Percentiles rank a stretch among this genome's conserved stretches.
phyloP scores from a whole-genome alignment of 2,329 filamentous ascomycete species.

The Trichoderma sp. region DNA sequence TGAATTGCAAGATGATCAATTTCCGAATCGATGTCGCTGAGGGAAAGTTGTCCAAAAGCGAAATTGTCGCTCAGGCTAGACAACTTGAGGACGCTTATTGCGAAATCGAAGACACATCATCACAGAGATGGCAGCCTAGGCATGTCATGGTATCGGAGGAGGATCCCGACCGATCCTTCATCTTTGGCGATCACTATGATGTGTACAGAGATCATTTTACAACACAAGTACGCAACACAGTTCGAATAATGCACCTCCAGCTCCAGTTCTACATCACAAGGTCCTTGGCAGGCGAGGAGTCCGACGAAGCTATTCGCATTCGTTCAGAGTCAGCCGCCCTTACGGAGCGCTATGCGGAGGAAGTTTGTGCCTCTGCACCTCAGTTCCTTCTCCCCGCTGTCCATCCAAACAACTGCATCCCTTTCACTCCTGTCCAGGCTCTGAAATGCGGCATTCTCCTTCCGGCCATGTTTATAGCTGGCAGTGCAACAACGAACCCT shows the following conservation, averaged over 20 bases:
- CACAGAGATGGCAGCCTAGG: constrained; percentile 24
- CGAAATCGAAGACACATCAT: constrained; percentile 22
- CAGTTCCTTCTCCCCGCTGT: constrained; percentile 27
- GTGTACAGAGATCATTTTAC: constrained; percentile 29
- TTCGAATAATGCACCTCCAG: constrained; percentile 30
- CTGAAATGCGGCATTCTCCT: constrained; percentile 30
- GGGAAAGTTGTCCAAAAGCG: constrained; percentile 16
- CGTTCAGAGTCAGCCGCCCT: not conserved
- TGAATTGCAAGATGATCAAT: constrained; percentile 28
- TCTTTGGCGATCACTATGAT: constrained; percentile 29
- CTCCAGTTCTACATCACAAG: constrained; percentile 24
- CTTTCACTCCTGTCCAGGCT: constrained; percentile 29
- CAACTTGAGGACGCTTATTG: constrained; percentile 7
- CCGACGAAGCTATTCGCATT: not conserved
- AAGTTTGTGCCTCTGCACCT: constrained; percentile 29
- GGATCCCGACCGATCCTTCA: constrained; percentile 1
- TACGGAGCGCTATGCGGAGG: constrained; percentile 14
- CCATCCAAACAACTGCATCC: constrained; percentile 21
- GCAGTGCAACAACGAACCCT: constrained; percentile 23
- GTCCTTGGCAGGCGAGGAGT: not conserved
- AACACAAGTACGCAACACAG: constrained; percentile 31
- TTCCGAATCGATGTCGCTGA: constrained; percentile 27
- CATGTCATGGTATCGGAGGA: not conserved
- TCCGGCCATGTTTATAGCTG: constrained; percentile 28
- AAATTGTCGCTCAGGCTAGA: not conserved